A percentile compares a stretch with the other conserved stretches of the same genome.
Evolutionary conservation across 148 eudicot genomes (phyloP).

Genomic region (Arctostaphylos glauca): DNA sequence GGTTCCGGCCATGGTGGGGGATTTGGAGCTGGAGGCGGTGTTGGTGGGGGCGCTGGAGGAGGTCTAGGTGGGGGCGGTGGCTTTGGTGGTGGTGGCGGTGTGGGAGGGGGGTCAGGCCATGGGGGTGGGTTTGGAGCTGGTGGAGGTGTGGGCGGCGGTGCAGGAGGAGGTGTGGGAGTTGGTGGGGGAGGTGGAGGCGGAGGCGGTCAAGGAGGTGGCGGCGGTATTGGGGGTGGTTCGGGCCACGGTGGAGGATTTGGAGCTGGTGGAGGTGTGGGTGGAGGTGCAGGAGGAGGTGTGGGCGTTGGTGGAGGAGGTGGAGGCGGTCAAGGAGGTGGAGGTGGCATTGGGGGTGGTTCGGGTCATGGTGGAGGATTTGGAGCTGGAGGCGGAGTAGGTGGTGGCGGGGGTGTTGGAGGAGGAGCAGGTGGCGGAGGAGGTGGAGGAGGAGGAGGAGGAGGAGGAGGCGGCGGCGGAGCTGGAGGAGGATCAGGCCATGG

Average conservation of each 20-base stretch:
- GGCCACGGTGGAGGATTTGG: not conserved
- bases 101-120: not conserved
- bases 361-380: constrained; percentile 18
- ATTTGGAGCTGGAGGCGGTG: not conserved
- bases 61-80: not conserved
- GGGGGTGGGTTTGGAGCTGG: constrained; percentile 12
- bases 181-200: constrained; percentile 9
- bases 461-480: constrained; percentile 3
- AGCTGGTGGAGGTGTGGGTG: not conserved
- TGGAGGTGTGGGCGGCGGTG: constrained; percentile 13
- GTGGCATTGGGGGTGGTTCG: constrained; percentile 6
- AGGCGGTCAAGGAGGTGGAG: constrained; percentile 11
- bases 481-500: constrained; percentile 14
- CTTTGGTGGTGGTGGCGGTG: too few species aligned
- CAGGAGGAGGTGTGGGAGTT: not conserved
- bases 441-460: constrained; percentile 17
- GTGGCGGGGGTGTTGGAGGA: constrained; percentile 5
- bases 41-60: not conserved
- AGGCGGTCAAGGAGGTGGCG: not conserved
- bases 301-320: not conserved
- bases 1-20: not conserved
- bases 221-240: not conserved
- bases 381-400: constrained; percentile 15
- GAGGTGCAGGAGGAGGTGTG: not conserved
- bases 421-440: not conserved